These are phyloP conservation scores for Podospora pseudoanserina DNA, from an alignment of 495 filamentous ascomycete genomes.

Conservation along the genomic window DNA sequence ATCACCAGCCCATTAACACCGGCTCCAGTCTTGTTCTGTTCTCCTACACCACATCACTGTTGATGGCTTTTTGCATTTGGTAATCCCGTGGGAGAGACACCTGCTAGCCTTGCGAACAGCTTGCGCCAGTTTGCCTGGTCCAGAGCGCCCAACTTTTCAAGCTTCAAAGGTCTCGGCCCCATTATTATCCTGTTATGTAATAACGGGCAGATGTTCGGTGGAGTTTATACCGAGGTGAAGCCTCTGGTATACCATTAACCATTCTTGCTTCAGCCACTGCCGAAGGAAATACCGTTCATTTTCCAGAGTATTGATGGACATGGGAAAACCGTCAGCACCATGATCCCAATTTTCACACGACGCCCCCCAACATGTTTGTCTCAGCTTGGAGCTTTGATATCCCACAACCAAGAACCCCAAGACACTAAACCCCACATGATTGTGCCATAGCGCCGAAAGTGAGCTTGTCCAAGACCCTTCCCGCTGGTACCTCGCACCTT, in stretches of 20 bases:
- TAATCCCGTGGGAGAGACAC: not conserved
- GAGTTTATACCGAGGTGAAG: not conserved
- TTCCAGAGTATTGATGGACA: too few species aligned
- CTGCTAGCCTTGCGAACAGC: not conserved
- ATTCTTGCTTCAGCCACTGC: not conserved
- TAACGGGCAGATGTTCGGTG: not conserved
- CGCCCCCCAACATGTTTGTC: too few species aligned
- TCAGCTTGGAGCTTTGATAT: too few species aligned
- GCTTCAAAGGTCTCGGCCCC: not conserved
- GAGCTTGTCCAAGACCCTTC: not conserved
- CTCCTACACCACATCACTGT: not conserved
- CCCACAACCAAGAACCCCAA: too few species aligned
- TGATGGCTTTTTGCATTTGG: not conserved
- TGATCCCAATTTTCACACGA: too few species aligned
- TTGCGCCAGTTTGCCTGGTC: not conserved
- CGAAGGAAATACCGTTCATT: too few species aligned
- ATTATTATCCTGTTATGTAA: not conserved
- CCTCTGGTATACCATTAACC: not conserved
- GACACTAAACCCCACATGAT: not conserved
- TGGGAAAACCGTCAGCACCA: too few species aligned
- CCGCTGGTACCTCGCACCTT: not conserved
- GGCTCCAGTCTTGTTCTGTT: not conserved
- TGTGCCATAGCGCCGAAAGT: not conserved
- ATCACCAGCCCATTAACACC: not conserved
- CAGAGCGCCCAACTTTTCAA: not conserved